Base-by-base conservation (phyloP, 139 green algal species). In the Ulvella scutata region DNA sequence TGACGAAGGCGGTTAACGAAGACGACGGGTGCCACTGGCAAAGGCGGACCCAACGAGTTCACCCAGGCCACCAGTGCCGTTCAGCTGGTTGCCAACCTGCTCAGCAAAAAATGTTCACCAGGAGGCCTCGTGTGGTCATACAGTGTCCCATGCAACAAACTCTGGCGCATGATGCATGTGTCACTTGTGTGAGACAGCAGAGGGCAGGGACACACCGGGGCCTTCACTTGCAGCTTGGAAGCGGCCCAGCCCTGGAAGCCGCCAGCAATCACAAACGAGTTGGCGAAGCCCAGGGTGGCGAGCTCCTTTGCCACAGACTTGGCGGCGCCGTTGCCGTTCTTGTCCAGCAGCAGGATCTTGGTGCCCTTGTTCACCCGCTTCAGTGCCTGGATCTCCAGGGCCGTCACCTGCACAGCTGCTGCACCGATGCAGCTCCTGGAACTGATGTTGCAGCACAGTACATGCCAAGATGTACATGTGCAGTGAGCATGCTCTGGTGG, bases 241-340 rank as follows among this genome's bases (percentile, higher is more conserved):
- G 61, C 37, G 13, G 76, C 77, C 83, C 83, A 88, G 13, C 61
- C 43, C 31, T 43, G 28, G 67, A 85, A 90, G 31, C 85, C 85
- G 9, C 80, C 79, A 21, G 78, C 44, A 31, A 88, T 61, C 17
- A 87, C 76, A 72, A 74, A 88, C 43, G 86, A 79, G n/a, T 84
- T 84, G 6, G 62, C 75, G 74, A 87, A 89, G 26, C 85, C 86
- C 3, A 61, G 76, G 3, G 4, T 33, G 26, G 36, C 43, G 43
- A 90, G 72, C 43, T 84, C 80, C 43, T 77, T 81, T 3, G 85
- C 85, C 17, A 90, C 79, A 43, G 72, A 72, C 76, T 89, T 89
- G 76, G 82, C 73, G 6, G 26, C 38, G 43, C 76, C 43, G 59
- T 73, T 72, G 43, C 82, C 86, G 28, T 77, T 82, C 28, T 78